phyloP scores from a whole-genome alignment of 2,329 filamentous ascomycete genomes.

The Alternaria dauci region DNA sequence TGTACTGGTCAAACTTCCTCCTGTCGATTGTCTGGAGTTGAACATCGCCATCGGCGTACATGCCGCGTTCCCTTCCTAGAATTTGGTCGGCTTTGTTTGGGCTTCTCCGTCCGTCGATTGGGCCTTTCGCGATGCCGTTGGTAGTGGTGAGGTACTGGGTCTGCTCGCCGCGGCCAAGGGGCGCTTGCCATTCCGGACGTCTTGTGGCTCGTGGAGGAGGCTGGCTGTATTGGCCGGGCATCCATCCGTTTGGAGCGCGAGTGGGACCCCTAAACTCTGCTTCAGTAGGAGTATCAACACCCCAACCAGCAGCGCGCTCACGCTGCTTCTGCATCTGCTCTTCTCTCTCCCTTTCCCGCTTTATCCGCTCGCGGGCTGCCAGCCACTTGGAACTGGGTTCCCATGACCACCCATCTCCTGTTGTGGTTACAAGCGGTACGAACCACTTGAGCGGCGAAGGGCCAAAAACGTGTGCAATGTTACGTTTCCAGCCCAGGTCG shows the following conservation, averaged over 20 bases:
- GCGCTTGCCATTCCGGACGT: slow-evolving; percentile 44
- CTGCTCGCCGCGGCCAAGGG: slow-evolving; percentile 36
- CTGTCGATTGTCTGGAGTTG: slow-evolving; percentile 54
- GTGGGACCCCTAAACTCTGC: slow-evolving; percentile 45
- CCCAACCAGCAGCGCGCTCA: slow-evolving; percentile 75
- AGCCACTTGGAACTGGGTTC: slow-evolving; percentile 83
- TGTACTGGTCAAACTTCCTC: slow-evolving; percentile 48
- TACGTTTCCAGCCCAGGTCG: slow-evolving; percentile 83
- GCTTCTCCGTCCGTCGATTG: slow-evolving; percentile 47
- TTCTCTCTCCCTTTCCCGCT: slow-evolving; percentile 49
- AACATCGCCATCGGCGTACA: slow-evolving; percentile 50
- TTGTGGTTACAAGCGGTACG: slow-evolving; percentile 83
- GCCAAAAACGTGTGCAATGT: slow-evolving; percentile 84
- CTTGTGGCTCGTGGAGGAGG: slow-evolving; percentile 38
- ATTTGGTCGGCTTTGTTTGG: slow-evolving; percentile 54
- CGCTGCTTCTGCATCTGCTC: slow-evolving; percentile 65
- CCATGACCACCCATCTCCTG: slow-evolving; percentile 94
- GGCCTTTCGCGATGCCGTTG: slow-evolving; percentile 43
- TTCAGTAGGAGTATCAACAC: slow-evolving; percentile 54
- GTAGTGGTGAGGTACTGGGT: slow-evolving; percentile 47
- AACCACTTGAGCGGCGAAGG: slow-evolving; percentile 75
- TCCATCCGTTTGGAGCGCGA: slow-evolving; percentile 42
- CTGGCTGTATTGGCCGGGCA: slow-evolving; percentile 36
- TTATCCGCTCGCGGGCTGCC: slow-evolving; percentile 71
- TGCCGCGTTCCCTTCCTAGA: slow-evolving; percentile 49